Percentiles rank a stretch among this genome's conserved stretches.
phyloP scores from a whole-genome alignment of 257 asterid genomes.

The Pogostemon cablin region DNA sequence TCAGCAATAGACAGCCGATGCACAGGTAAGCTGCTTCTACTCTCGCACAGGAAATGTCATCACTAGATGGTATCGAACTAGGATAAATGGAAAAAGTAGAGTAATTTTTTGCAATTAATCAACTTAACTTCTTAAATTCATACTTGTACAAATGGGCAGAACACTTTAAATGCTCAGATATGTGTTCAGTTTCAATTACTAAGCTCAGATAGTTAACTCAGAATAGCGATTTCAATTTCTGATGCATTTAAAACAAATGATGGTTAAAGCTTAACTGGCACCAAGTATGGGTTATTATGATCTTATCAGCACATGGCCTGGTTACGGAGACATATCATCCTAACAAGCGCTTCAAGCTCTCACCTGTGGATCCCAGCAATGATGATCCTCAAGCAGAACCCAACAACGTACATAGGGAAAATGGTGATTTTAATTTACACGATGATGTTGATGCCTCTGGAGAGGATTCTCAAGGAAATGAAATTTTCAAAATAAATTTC shows the following conservation, averaged over 20 bases:
- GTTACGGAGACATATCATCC: slow-evolving; percentile 32
- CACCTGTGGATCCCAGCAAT: slow-evolving; percentile 3
- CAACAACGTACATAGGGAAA: too few relatives aligned
- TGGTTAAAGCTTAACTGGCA: background rate
- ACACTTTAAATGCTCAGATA: too few relatives aligned
- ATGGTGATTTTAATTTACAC: background rate
- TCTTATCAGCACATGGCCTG: slow-evolving; percentile 41
- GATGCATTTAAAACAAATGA: background rate
- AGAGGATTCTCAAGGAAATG: slow-evolving; percentile 34
- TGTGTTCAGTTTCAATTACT: too few relatives aligned
- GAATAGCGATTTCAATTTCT: background rate
- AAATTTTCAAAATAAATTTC: slow-evolving; percentile 20
- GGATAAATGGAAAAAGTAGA: background rate
- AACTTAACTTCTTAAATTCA: too few relatives aligned
- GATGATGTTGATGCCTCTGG: slow-evolving; percentile 30
- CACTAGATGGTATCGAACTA: background rate
- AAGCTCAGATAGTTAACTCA: background rate
- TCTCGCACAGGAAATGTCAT: background rate
- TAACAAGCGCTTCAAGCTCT: slow-evolving; percentile 46
- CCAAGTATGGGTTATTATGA: slow-evolving; percentile 17
- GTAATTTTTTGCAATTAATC: background rate
- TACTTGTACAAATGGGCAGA: too few relatives aligned
- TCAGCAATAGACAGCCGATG: slow-evolving; percentile 35
- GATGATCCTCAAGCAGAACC: too few relatives aligned
- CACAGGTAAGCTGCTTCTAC: slow-evolving; percentile 31